A percentile compares a stretch with the other conserved stretches of the same genome.
Conservation (phyloP, 2,329 filamentous ascomycete species). For the Periconia digitata region DNA sequence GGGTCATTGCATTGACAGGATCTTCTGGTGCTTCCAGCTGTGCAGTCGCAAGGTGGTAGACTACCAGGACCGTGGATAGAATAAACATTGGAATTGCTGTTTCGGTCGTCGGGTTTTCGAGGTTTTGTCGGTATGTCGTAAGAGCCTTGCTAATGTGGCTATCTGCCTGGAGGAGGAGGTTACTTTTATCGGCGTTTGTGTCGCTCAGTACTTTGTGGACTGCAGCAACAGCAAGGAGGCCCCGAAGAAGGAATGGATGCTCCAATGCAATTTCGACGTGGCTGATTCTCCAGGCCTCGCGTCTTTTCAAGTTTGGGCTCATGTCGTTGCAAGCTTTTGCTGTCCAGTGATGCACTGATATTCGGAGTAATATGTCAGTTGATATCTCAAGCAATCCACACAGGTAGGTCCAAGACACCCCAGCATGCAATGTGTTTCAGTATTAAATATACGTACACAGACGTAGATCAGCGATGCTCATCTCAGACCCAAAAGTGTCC, state of each 20-base stretch:
- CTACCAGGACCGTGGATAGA: conserved; percentile 28
- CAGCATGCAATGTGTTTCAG: too few species aligned
- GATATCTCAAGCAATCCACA: too few species aligned
- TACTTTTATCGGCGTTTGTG: conserved; percentile 19
- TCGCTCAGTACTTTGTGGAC: conserved; percentile 27
- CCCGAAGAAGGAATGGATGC: conserved; percentile 32
- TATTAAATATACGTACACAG: too few species aligned
- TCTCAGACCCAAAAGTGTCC: conserved; percentile 12
- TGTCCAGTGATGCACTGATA: conserved; percentile 35
- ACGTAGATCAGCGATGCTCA: conserved; percentile 29
- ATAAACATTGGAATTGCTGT: conserved; percentile 32
- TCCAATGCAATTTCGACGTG: conserved; percentile 28
- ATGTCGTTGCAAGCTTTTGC: conserved; percentile 22
- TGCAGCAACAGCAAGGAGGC: conserved; percentile 32
- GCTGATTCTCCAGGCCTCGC: conserved; percentile 19
- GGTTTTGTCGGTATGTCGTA: conserved; percentile 22
- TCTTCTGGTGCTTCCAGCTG: conserved; percentile 28
- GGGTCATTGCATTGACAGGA: conserved; percentile 26
- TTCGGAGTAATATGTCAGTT: too few species aligned
- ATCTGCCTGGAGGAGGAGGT: conserved; percentile 29
- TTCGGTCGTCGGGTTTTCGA: conserved; percentile 22
- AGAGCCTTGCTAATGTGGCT: conserved; percentile 29
- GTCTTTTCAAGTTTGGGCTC: conserved; percentile 15
- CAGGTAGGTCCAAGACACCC: too few species aligned
- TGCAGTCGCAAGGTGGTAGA: conserved; percentile 32